phyloP scores from a whole-genome alignment of 257 asterid species.

The Solanum lycopersicoides region DNA sequence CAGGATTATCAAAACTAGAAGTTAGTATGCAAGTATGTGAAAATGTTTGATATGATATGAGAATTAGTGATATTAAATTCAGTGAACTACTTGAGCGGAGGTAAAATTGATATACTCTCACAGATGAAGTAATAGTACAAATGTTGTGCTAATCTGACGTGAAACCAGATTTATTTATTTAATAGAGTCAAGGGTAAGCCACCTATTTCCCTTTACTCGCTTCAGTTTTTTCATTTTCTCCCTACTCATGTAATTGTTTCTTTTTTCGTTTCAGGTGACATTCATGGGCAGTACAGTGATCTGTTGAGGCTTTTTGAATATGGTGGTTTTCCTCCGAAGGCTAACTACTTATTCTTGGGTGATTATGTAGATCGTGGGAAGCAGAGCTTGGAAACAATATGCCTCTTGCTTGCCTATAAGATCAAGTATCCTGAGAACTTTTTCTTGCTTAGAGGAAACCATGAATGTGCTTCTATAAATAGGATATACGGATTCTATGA shows the following conservation, averaged over 20 bases:
- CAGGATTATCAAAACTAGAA: background rate
- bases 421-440: background rate
- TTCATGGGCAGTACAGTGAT: background rate
- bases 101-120: background rate
- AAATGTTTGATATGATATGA: background rate
- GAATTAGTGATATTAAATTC: background rate
- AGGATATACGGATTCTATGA: background rate
- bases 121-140: background rate
- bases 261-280: background rate
- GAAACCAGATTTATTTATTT: background rate
- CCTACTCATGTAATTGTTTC: background rate
- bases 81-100: background rate
- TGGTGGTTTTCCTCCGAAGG: background rate
- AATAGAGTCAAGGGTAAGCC: background rate
- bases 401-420: background rate
- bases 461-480: background rate
- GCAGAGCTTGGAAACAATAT: background rate
- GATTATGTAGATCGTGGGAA: background rate
- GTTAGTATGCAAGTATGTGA: background rate
- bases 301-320: background rate
- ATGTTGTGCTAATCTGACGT: background rate
- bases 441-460: background rate
- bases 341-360: background rate
- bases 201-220: background rate
- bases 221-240: background rate